Percentiles rank a stretch among this genome's conserved stretches.
These are phyloP conservation scores for Dimargaris verticillata DNA, from an alignment of 192 early-diverging fungal genomes.

Conservation along the genomic window DNA sequence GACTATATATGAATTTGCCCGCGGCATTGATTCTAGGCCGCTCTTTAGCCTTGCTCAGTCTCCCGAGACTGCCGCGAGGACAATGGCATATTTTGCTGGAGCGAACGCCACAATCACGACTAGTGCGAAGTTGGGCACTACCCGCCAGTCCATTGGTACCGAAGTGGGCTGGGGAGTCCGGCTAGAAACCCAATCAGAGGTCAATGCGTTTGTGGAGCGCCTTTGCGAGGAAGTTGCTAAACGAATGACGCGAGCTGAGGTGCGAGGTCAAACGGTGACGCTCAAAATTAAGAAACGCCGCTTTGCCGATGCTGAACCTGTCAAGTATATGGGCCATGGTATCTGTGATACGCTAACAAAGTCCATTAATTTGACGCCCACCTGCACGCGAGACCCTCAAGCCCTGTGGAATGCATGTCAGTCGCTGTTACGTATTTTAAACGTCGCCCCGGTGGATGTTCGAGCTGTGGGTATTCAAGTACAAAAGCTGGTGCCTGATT, in stretches of 20 bases:
- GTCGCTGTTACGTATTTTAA: conserved; percentile 21
- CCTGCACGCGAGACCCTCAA: conserved; percentile 29
- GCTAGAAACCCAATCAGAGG: conserved; percentile 53
- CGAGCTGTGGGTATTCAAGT: conserved; percentile 38
- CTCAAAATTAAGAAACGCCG: conserved; percentile 45
- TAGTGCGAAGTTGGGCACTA: conserved; percentile 38
- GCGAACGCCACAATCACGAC: conserved; percentile 16
- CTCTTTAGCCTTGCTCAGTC: too few relatives aligned
- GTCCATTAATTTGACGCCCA: conserved; percentile 23
- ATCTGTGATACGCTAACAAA: conserved; percentile 40
- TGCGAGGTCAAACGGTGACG: conserved; percentile 41
- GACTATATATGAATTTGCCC: conserved; percentile 47
- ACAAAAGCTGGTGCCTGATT: conserved; percentile 19
- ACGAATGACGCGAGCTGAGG: conserved; percentile 41
- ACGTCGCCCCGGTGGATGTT: conserved; percentile 24
- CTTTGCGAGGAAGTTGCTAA: conserved; percentile 24
- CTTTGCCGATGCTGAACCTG: conserved; percentile 27
- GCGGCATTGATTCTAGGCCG: conserved; percentile 45
- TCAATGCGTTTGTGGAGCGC: conserved; percentile 42
- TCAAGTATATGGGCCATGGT: conserved; percentile 50
- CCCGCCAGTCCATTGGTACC: conserved; percentile 61
- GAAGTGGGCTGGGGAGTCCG: conserved; percentile 83
- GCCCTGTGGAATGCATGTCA: conserved; percentile 20
- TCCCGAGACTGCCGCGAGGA: too few relatives aligned
- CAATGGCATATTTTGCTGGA: too few relatives aligned